Evolutionary conservation across 2,329 filamentous ascomycete species (phyloP).

Genomic region (Paracoccidioides lutzii): DNA sequence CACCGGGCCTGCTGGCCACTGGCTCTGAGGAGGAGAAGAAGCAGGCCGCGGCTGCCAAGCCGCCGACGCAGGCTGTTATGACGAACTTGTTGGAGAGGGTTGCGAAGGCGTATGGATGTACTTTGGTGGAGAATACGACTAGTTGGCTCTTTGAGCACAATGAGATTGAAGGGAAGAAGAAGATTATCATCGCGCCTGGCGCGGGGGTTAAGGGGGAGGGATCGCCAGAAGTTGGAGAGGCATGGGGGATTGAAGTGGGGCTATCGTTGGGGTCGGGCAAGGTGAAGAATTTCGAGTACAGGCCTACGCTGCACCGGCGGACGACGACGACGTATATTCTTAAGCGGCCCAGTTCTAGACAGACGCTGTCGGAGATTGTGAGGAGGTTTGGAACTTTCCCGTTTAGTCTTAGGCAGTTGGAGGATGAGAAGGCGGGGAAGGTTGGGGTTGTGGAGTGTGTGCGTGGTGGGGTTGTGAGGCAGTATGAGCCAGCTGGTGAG

Average conservation of each 20-base stretch:
- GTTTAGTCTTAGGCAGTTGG: constrained; percentile 92
- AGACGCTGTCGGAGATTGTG: constrained; percentile 84
- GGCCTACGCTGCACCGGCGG: constrained; percentile 83
- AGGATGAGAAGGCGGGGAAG: constrained; percentile 91
- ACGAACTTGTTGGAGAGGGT: constrained; percentile 82
- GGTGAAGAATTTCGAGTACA: constrained; percentile 80
- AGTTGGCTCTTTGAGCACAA: constrained; percentile 94
- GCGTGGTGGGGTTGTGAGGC: constrained; percentile 77
- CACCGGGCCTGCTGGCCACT: constrained; percentile 69
- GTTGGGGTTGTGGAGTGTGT: constrained; percentile 95
- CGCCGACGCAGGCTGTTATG: constrained; percentile 76
- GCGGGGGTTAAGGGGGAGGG: constrained; percentile 85
- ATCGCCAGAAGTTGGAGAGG: constrained; percentile 73
- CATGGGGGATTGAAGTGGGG: constrained; percentile 96
- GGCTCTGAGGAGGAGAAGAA: constrained; percentile 92
- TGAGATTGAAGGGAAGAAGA: constrained; percentile 96
- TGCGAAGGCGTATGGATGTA: constrained; percentile 79
- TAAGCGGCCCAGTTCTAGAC: constrained; percentile 86
- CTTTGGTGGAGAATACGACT: constrained; percentile 92
- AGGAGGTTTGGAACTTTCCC: constrained; percentile 98
- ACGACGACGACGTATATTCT: constrained; percentile 84
- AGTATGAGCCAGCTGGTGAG: constrained; percentile 92
- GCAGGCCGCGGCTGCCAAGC: constrained; percentile 71
- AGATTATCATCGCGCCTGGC: constrained; percentile 77
- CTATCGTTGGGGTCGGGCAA: constrained; percentile 85